These are phyloP conservation scores for Curvularia hawaiiensis DNA, from an alignment of 2,329 filamentous ascomycete genomes.

Conservation along the genomic window DNA sequence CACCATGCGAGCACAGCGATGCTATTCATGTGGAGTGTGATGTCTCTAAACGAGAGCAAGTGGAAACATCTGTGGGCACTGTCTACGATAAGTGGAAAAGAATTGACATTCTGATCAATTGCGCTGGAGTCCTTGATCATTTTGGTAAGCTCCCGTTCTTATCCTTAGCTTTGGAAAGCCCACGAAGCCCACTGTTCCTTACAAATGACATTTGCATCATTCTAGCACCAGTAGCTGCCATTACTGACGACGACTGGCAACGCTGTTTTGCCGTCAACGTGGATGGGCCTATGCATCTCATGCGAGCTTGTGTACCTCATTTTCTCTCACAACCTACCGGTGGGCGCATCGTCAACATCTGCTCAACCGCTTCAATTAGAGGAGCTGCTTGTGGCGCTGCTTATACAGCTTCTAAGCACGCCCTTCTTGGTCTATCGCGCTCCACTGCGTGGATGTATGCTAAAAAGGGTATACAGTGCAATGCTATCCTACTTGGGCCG, in stretches of 20 bases:
- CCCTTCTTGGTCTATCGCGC: background rate
- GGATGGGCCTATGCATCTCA: background rate
- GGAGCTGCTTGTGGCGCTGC: background rate
- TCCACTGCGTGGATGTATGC: background rate
- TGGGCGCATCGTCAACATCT: background rate
- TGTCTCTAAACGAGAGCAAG: background rate
- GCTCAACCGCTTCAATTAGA: background rate
- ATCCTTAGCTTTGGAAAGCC: background rate
- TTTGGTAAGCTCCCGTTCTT: background rate
- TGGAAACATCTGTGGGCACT: background rate
- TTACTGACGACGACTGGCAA: background rate
- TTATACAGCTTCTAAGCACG: background rate
- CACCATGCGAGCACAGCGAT: background rate
- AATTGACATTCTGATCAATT: background rate
- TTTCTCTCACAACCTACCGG: background rate
- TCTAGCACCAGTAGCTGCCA: background rate
- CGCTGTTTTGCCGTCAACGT: background rate
- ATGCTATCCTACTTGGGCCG: background rate
- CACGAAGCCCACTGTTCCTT: background rate
- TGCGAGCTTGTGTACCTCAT: background rate
- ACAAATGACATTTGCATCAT: background rate
- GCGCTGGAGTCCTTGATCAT: background rate
- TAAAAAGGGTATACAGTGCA: background rate
- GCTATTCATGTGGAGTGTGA: background rate
- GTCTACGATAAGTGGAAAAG: background rate